These are phyloP conservation scores for Microcyclospora tardicrescens DNA, from an alignment of 2,329 filamentous ascomycete species.

Conservation along the genomic window DNA sequence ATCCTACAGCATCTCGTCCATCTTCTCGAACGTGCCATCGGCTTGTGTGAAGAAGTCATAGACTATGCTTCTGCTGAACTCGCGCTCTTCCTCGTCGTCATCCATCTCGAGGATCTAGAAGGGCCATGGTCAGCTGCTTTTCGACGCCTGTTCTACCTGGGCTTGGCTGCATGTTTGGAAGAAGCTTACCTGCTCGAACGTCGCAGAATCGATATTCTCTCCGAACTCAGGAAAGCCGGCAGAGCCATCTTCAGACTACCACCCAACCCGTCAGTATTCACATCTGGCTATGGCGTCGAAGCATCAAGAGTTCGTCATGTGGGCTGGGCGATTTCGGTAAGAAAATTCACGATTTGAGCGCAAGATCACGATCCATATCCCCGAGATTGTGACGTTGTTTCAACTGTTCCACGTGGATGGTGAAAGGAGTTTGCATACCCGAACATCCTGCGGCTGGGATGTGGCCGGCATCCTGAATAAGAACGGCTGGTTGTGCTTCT, in stretches of 20 bases:
- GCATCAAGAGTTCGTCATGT: conserved; percentile 8
- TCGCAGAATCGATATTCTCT: conserved; percentile 63
- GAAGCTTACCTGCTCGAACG: conserved; percentile 57
- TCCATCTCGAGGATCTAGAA: conserved; percentile 84
- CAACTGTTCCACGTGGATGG: neutral
- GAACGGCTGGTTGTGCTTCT: neutral
- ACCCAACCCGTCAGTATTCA: conserved; percentile 3
- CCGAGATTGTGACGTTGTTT: neutral
- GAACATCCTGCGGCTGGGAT: conserved; percentile 4
- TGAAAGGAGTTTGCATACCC: conserved; percentile 3
- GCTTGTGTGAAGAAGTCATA: conserved; percentile 90
- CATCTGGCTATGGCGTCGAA: conserved; percentile 8
- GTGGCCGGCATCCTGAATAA: conserved; percentile 2
- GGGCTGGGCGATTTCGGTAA: neutral
- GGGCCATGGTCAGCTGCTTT: neutral
- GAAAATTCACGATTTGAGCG: neutral
- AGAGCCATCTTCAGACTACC: conserved; percentile 34
- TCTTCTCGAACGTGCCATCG: conserved; percentile 68
- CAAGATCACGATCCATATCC: neutral
- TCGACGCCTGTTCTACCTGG: neutral
- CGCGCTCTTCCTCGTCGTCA: conserved; percentile 68
- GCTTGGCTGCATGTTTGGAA: neutral
- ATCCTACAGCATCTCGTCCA: conserved; percentile 71
- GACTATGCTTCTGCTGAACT: conserved; percentile 83
- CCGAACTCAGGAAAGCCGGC: conserved; percentile 49